Evolutionary conservation across 2,329 filamentous ascomycete species (phyloP).

Genomic region (Claviceps pazoutovae): DNA sequence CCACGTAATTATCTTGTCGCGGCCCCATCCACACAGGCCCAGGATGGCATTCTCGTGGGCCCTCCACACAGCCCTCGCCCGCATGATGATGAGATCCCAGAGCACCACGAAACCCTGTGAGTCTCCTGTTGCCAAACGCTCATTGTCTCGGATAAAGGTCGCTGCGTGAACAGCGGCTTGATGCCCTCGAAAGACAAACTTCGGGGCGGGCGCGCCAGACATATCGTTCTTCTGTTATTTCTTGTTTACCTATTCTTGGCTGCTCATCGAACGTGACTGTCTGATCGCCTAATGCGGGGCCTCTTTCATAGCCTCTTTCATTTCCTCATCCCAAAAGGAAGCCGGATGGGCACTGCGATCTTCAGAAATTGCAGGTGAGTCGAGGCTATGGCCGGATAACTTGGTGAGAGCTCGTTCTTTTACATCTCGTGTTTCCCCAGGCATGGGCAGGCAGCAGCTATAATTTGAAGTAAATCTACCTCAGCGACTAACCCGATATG

Average conservation of each 20-base stretch:
- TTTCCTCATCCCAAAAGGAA: background rate
- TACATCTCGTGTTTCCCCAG: too few relatives aligned
- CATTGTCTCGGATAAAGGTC: conserved; percentile 57
- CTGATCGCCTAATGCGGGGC: background rate
- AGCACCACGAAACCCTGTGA: conserved; percentile 77
- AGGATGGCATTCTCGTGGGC: conserved; percentile 69
- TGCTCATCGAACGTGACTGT: background rate
- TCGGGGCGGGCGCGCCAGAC: conserved; percentile 26
- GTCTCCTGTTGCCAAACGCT: conserved; percentile 71
- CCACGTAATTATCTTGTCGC: conserved; percentile 71
- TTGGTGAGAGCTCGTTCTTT: too few relatives aligned
- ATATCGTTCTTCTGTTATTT: conserved; percentile 9
- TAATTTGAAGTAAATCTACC: too few relatives aligned
- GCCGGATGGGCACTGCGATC: background rate
- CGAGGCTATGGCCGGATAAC: background rate
- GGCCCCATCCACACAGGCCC: conserved; percentile 56
- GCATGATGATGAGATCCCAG: conserved; percentile 74
- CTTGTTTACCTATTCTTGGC: background rate
- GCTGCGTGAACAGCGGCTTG: conserved; percentile 65
- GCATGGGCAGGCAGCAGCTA: too few relatives aligned
- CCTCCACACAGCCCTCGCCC: conserved; percentile 72
- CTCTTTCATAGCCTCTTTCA: background rate
- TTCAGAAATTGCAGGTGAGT: background rate
- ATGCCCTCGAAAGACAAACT: conserved; percentile 71
- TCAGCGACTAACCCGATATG: too few relatives aligned